Evolutionary conservation across 108 stramenopile species (phyloP).

Genomic region (Skeletonema costatum): DNA sequence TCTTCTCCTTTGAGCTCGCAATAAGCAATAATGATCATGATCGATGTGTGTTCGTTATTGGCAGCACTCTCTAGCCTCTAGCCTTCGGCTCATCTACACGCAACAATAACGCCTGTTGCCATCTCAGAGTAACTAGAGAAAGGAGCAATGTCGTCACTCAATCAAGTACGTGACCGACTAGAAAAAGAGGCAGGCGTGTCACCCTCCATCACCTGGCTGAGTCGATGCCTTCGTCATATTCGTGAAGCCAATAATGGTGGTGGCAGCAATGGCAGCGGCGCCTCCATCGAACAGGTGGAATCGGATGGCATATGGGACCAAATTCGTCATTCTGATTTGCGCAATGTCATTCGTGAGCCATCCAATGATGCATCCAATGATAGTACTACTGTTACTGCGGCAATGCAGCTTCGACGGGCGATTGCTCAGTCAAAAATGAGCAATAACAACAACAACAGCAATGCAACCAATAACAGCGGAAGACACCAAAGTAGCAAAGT

Average conservation of each 20-base stretch:
- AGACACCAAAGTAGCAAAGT: constrained; percentile 15
- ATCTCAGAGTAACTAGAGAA: not conserved
- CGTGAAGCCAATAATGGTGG: not conserved
- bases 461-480: not conserved
- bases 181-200: constrained; percentile 24
- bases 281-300: not conserved
- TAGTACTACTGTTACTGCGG: not conserved
- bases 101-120: not conserved
- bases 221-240: constrained; percentile 20
- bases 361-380: not conserved
- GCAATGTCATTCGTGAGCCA: constrained; percentile 71
- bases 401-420: constrained; percentile 38
- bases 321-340: constrained; percentile 67
- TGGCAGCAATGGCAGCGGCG: not conserved
- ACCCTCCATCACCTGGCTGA: constrained; percentile 28
- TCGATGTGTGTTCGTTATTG: too few relatives aligned
- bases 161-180: not conserved
- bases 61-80: too few relatives aligned
- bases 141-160: not conserved
- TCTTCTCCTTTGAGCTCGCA: too few relatives aligned
- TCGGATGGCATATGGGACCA: constrained; percentile 58
- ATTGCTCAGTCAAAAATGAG: constrained; percentile 24
- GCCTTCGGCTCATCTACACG: not conserved
- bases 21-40: too few relatives aligned
- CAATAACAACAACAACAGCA: not conserved